phyloP scores from a whole-genome alignment of 306 rosid species.

The Sesbania bispinosa region DNA sequence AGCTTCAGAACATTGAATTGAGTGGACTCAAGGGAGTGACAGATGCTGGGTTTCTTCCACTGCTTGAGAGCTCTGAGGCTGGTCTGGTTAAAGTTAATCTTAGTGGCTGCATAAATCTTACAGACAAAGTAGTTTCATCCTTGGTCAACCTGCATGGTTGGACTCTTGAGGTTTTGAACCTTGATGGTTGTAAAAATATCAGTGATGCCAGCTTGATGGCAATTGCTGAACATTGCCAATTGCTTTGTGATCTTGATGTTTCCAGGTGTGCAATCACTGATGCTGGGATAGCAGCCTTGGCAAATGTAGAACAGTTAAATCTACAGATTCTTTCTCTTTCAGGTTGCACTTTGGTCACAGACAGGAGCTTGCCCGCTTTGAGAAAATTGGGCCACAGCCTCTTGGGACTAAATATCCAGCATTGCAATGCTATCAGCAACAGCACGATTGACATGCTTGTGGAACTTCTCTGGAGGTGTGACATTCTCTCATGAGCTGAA shows the following conservation, averaged over 20 bases:
- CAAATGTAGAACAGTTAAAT: conserved; percentile 44
- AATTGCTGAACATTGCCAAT: conserved; percentile 65
- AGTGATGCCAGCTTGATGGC: conserved; percentile 70
- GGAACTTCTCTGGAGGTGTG: conserved; percentile 85
- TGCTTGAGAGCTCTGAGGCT: conserved; percentile 63
- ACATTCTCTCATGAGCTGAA: conserved; percentile 66
- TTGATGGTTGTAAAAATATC: conserved; percentile 67
- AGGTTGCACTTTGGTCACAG: conserved; percentile 64
- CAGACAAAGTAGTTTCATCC: conserved; percentile 60
- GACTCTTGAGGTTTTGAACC: conserved; percentile 71
- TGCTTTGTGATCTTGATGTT: conserved; percentile 77
- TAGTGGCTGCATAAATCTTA: conserved; percentile 66
- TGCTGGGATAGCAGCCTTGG: conserved; percentile 70
- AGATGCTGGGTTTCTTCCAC: conserved; percentile 69
- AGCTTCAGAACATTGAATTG: conserved; percentile 70
- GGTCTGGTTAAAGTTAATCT: conserved; percentile 77
- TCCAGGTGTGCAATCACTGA: conserved; percentile 71
- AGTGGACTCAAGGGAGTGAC: conserved; percentile 73
- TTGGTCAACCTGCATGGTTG: conserved; percentile 68
- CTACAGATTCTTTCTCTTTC: conserved; percentile 78
- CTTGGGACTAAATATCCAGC: conserved; percentile 79
- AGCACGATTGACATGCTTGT: conserved; percentile 57
- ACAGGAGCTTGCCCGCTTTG: conserved; percentile 64
- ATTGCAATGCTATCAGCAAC: conserved; percentile 79
- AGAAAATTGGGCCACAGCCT: conserved; percentile 68